phyloP scores from a whole-genome alignment of 192 early-diverging fungal genomes.

The Podila horticola region DNA sequence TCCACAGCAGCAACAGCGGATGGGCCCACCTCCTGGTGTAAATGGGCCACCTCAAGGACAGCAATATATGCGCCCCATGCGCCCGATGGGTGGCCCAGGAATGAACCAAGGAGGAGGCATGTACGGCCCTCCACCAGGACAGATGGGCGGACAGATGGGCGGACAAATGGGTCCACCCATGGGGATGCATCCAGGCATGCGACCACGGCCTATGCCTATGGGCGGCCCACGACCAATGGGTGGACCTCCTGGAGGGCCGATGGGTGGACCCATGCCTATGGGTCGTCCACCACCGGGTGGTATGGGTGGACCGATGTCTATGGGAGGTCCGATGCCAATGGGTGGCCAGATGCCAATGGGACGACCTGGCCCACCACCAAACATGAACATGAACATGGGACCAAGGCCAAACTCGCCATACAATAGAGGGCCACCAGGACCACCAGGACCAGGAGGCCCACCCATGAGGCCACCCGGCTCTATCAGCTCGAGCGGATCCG shows the following conservation, averaged over 20 bases:
- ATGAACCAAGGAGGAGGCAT: constrained; percentile 8
- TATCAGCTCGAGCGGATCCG: neutral
- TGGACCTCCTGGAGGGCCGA: constrained; percentile 19
- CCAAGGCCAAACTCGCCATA: too few relatives aligned
- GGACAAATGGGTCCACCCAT: constrained; percentile 23
- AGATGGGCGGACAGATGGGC: constrained; percentile 39
- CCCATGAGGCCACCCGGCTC: neutral
- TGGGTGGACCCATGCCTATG: constrained; percentile 18
- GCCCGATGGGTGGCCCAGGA: constrained; percentile 37
- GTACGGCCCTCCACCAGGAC: constrained; percentile 13
- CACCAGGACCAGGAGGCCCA: neutral
- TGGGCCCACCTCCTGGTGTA: constrained; percentile 18
- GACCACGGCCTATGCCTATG: neutral
- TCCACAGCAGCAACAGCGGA: constrained; percentile 30
- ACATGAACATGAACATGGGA: constrained; percentile 12
- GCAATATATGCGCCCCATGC: constrained; percentile 29
- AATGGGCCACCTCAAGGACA: constrained; percentile 32
- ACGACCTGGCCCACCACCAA: constrained; percentile 12
- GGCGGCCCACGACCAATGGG: constrained; percentile 31
- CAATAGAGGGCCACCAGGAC: too few relatives aligned
- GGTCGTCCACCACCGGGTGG: neutral
- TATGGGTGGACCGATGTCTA: constrained; percentile 16
- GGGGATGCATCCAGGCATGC: constrained; percentile 2
- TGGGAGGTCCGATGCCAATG: constrained; percentile 3
- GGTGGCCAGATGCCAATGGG: neutral